Conservation (phyloP, 2,329 filamentous ascomycete genomes). For the Alternaria dauci region DNA sequence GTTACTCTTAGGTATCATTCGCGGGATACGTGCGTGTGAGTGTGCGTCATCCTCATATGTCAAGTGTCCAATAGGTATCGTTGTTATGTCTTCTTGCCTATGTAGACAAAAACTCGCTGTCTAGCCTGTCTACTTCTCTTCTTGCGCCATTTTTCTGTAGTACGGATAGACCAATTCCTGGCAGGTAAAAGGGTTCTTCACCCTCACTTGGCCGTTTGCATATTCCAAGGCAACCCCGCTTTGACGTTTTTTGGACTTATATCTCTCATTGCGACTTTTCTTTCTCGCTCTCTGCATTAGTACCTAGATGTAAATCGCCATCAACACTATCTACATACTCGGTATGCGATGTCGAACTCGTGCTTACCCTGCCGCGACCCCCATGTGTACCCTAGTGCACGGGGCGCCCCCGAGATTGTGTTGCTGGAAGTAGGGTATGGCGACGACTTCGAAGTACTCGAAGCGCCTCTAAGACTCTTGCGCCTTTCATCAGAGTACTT, state of each 20-base stretch:
- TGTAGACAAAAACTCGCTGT: neutral
- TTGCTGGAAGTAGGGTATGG: neutral
- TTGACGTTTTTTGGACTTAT: neutral
- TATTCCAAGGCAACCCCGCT: neutral
- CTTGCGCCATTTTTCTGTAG: neutral
- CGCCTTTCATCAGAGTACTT: neutral
- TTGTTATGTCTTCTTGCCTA: neutral
- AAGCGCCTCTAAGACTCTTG: neutral
- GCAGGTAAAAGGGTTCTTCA: neutral
- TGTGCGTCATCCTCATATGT: neutral
- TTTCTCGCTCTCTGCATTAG: neutral
- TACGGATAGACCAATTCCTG: neutral
- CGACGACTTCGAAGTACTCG: neutral
- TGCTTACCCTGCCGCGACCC: neutral
- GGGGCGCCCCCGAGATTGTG: neutral
- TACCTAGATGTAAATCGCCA: neutral
- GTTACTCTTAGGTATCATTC: neutral
- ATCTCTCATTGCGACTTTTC: neutral
- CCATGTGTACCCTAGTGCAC: no score
- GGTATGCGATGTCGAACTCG: neutral
- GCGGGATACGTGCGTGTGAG: neutral
- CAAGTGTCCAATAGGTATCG: neutral
- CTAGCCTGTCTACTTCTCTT: neutral
- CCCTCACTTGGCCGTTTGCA: slow-evolving; percentile 2
- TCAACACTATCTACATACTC: neutral